These are phyloP conservation scores for Penicillium sp. DNA, from an alignment of 2,329 filamentous ascomycete species.

Conservation along the genomic window DNA sequence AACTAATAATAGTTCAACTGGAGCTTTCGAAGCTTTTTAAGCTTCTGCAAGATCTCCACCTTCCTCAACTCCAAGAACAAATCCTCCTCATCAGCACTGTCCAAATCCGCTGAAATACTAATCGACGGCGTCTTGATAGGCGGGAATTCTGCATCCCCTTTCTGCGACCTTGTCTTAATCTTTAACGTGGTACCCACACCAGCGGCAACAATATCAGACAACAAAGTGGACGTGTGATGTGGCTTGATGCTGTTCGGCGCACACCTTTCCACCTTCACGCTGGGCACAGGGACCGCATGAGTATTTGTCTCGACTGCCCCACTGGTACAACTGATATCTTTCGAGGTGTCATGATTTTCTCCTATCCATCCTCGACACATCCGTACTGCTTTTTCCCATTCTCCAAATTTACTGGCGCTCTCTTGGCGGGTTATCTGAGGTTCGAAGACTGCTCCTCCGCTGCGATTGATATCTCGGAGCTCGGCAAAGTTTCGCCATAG, in stretches of 20 bases:
- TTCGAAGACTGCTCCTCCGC: slow-evolving; percentile 68
- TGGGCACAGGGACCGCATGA: background rate
- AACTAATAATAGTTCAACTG: slow-evolving; percentile 18
- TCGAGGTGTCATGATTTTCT: background rate
- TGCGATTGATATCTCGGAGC: slow-evolving; percentile 68
- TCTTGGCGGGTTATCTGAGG: slow-evolving; percentile 59
- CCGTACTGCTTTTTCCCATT: slow-evolving; percentile 72
- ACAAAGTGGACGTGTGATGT: background rate
- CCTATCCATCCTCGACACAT: slow-evolving; percentile 70
- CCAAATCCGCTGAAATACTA: slow-evolving; percentile 28
- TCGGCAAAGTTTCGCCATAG: slow-evolving; percentile 76
- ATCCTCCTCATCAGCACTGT: slow-evolving; percentile 38
- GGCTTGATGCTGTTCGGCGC: background rate
- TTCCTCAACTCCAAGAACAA: slow-evolving; percentile 35
- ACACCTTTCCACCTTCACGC: background rate
- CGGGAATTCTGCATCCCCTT: slow-evolving; percentile 16
- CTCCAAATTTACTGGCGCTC: slow-evolving; percentile 60
- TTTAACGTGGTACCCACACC: slow-evolving; percentile 4
- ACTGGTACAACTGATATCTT: background rate
- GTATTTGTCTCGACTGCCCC: background rate
- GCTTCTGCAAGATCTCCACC: slow-evolving; percentile 35
- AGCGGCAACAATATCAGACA: slow-evolving; percentile 13
- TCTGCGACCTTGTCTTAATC: slow-evolving; percentile 7
- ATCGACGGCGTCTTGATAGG: slow-evolving; percentile 16
- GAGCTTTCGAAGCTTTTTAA: slow-evolving; percentile 32